Percentiles rank a stretch among this genome's conserved stretches.
These are phyloP conservation scores for Metrosideros polymorpha DNA, from an alignment of 441 rosid genomes.

Conservation along the genomic window DNA sequence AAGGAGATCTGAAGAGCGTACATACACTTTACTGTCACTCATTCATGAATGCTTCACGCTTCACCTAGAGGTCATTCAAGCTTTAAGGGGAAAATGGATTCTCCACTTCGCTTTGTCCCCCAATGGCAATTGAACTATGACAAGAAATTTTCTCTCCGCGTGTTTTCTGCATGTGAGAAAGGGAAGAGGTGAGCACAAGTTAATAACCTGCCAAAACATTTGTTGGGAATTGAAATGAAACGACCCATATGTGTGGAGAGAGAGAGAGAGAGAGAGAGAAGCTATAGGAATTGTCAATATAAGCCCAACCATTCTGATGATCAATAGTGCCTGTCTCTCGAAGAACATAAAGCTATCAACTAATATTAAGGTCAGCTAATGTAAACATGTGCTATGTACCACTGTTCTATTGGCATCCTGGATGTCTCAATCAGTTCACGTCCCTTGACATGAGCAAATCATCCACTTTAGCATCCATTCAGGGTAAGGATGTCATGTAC, in stretches of 20 bases:
- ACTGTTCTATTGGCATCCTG: background rate
- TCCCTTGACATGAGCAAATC: background rate
- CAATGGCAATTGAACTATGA: slow-evolving; percentile 13
- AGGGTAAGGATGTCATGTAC: background rate
- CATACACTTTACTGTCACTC: slow-evolving; percentile 2
- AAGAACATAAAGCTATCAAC: background rate
- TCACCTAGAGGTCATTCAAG: slow-evolving; percentile 10
- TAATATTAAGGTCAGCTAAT: background rate
- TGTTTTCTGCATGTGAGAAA: background rate
- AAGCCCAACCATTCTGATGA: background rate
- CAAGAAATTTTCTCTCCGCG: background rate
- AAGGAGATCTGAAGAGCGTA: background rate
- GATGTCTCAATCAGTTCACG: background rate
- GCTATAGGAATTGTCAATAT: background rate
- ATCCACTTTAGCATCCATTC: background rate
- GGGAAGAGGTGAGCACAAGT: background rate
- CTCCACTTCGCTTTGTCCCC: slow-evolving; percentile 10
- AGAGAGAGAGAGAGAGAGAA: background rate
- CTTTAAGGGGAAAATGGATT: background rate
- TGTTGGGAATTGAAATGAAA: background rate
- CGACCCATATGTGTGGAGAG: background rate
- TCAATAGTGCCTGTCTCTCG: background rate
- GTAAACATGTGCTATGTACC: background rate
- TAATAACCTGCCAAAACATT: background rate
- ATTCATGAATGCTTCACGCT: slow-evolving; percentile 16